phyloP scores from a whole-genome alignment of 208 protist species.

The Trypanosoma lewisi region DNA sequence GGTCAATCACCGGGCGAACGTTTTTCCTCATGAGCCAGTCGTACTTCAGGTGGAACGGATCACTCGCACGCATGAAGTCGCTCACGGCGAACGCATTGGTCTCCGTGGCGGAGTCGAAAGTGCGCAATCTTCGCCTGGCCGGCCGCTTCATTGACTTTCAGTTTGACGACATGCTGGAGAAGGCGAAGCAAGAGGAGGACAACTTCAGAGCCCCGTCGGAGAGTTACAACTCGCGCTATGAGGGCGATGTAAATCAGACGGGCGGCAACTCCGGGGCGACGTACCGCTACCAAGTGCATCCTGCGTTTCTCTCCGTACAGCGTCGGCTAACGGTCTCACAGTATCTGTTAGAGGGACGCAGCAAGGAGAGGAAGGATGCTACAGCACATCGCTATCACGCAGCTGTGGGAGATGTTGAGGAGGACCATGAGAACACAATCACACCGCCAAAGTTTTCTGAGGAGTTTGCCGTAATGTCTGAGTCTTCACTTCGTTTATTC shows the following conservation, averaged over 20 bases:
- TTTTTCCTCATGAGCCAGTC: conserved; percentile 82
- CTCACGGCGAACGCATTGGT: conserved; percentile 78
- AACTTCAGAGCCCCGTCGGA: conserved; percentile 37
- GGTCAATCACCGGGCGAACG: conserved; percentile 45
- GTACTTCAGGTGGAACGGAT: conserved; percentile 70
- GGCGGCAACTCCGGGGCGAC: conserved; percentile 55
- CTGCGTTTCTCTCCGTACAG: conserved; percentile 61
- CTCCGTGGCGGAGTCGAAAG: conserved; percentile 78
- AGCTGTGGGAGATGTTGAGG: neutral
- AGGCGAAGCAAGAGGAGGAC: conserved; percentile 56
- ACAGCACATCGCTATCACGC: neutral
- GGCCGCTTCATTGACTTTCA: conserved; percentile 82
- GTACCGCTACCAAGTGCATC: conserved; percentile 48
- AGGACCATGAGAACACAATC: neutral
- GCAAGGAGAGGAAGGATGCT: neutral
- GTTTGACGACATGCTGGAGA: conserved; percentile 70
- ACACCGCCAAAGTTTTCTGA: conserved; percentile 42
- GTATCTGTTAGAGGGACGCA: conserved; percentile 54
- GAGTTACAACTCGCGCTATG: conserved; percentile 51
- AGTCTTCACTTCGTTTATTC: conserved; percentile 75
- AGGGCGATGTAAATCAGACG: conserved; percentile 51
- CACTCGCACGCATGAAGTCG: conserved; percentile 75
- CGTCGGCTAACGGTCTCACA: conserved; percentile 49
- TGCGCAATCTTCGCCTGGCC: conserved; percentile 72
- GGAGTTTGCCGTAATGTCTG: conserved; percentile 71